Percentiles rank a stretch among this genome's conserved stretches.
Conservation (phyloP, 495 filamentous ascomycete species). For the Parachaetomium inaequale region DNA sequence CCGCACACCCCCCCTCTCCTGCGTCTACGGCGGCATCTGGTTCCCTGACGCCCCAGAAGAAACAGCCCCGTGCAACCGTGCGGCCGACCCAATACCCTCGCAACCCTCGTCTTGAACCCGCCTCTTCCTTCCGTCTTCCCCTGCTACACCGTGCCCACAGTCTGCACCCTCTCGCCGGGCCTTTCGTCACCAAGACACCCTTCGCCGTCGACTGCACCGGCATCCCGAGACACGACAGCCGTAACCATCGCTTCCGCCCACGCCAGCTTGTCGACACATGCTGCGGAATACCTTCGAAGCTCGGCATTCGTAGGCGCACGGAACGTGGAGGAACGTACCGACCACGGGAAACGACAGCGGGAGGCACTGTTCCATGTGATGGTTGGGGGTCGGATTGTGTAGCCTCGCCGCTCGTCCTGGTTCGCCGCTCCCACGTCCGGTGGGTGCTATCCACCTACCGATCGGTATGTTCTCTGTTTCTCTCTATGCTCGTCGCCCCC, state of each 20-base stretch:
- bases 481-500: background rate
- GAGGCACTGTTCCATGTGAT: slow-evolving; percentile 44
- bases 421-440: slow-evolving; percentile 31
- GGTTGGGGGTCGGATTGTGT: slow-evolving; percentile 47
- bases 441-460: slow-evolving; percentile 24
- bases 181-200: slow-evolving; percentile 6
- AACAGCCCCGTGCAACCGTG: slow-evolving; percentile 30
- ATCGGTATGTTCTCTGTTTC: slow-evolving; percentile 31
- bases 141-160: slow-evolving; percentile 13
- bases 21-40: slow-evolving; percentile 40
- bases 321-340: slow-evolving; percentile 39
- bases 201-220: slow-evolving; percentile 14
- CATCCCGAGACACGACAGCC: slow-evolving; percentile 23
- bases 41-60: slow-evolving; percentile 19
- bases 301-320: slow-evolving; percentile 32
- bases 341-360: slow-evolving; percentile 43
- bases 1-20: slow-evolving; percentile 24
- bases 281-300: slow-evolving; percentile 24
- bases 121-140: slow-evolving; percentile 27
- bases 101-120: slow-evolving; percentile 31
- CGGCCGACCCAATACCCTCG: slow-evolving; percentile 30
- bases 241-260: slow-evolving; percentile 7
- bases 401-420: slow-evolving; percentile 43
- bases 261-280: slow-evolving; percentile 23
- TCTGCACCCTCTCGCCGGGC: slow-evolving; percentile 5